Base-by-base conservation (phyloP, 768 basidiomycete genomes). In the Boletus patriciae region DNA sequence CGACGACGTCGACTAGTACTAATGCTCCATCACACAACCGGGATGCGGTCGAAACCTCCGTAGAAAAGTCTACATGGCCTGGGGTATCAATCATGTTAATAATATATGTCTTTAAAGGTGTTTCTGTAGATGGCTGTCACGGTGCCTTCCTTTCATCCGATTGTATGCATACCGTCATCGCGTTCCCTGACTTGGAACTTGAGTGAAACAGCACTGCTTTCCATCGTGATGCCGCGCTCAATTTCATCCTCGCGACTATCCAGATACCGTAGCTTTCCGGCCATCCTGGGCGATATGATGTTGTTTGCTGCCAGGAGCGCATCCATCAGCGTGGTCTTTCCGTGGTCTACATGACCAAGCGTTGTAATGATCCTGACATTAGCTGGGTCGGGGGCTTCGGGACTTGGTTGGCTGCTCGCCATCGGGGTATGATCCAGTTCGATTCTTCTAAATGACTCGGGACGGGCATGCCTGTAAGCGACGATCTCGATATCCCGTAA, bases 61-160 rank as follows among this genome's bases (percentile, higher is more conserved):
- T 94, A 0, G 94, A 95, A 64, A 99, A 99, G 72, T 98, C 97
- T 23, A 99, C 96, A 75, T 99, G 97, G 4, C 97, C 97, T 16
- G 97, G 97, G 0, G 97, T 98, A 72, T 99, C 97, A 60, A 99
- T 96, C 81, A 98, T 88, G 69, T 97, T 98, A 52, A 98, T 83
- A 45, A 89, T 79, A 74, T 90, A 97, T 23, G 86, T 88, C 68
- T 79, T 88, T 27, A 82, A 77, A 50, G 74, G 73, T 71, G 71
- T 79, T 70, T 72, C 89, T 89, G 66, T 64, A 66, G 62, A 68
- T 60, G 70, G 73, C 63, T 63, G 74, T 80, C 68, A 74, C 51
- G 34, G 43, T 61, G 63, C 57, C 45, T 37, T 52, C 40, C n/a
- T 15, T 51, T 49, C 21, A 42, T 48, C 52, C 51, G 41, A 43